These are phyloP conservation scores for Citrus cavaleriei DNA, from an alignment of 345 rosid species.

Conservation along the genomic window DNA sequence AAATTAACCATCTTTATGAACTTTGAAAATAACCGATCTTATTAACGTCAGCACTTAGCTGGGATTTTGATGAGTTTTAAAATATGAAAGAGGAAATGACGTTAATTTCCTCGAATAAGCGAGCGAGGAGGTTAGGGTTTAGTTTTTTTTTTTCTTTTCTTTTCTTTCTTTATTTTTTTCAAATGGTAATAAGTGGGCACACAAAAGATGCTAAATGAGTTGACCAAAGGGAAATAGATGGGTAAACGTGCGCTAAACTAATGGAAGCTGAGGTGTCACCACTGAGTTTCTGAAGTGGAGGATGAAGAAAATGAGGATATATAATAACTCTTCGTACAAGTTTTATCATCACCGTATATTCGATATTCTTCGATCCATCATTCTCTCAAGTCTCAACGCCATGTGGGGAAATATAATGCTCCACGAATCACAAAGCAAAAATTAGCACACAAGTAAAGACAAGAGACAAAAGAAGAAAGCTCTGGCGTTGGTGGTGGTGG, in stretches of 20 bases:
- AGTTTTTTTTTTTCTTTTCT: no score
- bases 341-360: background rate
- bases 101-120: no score
- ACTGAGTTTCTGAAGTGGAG: slow-evolving; percentile 12
- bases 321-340: background rate
- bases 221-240: slow-evolving; percentile 7
- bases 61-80: no score
- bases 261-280: slow-evolving; percentile 40
- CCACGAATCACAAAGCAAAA: background rate
- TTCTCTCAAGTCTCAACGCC: background rate
- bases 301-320: background rate
- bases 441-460: background rate
- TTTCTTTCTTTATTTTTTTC: no score
- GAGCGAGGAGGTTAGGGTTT: no score
- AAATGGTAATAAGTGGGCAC: slow-evolving; percentile 22
- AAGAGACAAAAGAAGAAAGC: background rate
- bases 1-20: no score
- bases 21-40: no score
- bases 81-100: no score
- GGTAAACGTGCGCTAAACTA: slow-evolving; percentile 19
- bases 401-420: background rate
- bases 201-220: slow-evolving; percentile 27
- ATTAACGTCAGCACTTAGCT: no score
- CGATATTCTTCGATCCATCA: background rate
- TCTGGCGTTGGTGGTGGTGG: no score